Evolutionary conservation across 2,329 filamentous ascomycete species (phyloP).

Genomic region (Aspergillus aculeatus): DNA sequence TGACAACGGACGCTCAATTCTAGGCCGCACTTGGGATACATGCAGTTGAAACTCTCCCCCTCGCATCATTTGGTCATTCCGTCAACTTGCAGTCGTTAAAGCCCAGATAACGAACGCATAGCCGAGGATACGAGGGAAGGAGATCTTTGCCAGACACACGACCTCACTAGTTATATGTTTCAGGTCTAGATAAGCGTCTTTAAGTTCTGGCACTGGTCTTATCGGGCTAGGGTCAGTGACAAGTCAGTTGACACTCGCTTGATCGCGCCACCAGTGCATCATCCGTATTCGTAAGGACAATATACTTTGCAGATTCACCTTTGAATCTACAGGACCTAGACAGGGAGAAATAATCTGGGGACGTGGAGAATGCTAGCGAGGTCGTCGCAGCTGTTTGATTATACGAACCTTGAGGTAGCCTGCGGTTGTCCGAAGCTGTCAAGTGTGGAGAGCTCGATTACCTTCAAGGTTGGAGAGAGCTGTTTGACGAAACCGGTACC

Average conservation of each 20-base stretch:
- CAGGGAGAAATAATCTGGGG: not conserved
- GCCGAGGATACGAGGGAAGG: not conserved
- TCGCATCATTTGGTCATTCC: not conserved
- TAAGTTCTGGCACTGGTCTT: not conserved
- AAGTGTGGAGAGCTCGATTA: not conserved
- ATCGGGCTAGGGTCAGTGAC: not conserved
- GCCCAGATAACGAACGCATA: not conserved
- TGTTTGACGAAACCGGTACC: not conserved
- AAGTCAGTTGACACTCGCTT: slow-evolving; percentile 5
- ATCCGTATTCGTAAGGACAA: not conserved
- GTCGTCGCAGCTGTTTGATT: not conserved
- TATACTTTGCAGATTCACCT: not conserved
- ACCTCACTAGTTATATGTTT: not conserved
- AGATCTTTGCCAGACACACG: not conserved
- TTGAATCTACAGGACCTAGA: no score
- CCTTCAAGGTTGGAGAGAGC: not conserved
- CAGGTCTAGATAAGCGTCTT: slow-evolving; percentile 7
- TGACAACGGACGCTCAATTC: not conserved
- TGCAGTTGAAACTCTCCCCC: not conserved
- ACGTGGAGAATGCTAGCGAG: not conserved
- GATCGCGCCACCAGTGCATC: slow-evolving; percentile 1
- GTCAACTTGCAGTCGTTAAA: not conserved
- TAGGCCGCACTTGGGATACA: not conserved
- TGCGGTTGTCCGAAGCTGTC: not conserved
- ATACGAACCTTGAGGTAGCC: not conserved